These are phyloP conservation scores for Trichoderma lentiforme DNA, from an alignment of 2,329 filamentous ascomycete species.

Conservation along the genomic window DNA sequence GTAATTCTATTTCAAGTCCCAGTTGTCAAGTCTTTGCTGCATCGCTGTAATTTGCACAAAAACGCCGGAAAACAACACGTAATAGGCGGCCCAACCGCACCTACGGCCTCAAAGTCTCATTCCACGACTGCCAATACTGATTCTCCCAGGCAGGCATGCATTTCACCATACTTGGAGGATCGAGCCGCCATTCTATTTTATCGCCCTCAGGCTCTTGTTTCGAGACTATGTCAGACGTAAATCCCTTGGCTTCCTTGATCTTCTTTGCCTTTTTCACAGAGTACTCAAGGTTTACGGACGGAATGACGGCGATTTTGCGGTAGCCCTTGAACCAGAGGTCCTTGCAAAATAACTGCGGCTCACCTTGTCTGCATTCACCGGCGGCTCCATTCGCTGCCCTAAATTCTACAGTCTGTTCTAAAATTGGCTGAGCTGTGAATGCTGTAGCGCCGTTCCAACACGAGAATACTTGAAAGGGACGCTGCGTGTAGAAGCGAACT, in stretches of 20 bases:
- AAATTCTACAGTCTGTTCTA: slow-evolving; percentile 43
- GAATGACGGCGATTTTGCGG: slow-evolving; percentile 53
- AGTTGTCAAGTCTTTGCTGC: neutral
- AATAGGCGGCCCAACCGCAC: neutral
- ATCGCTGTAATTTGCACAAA: neutral
- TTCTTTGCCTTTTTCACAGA: slow-evolving; percentile 40
- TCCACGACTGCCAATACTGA: slow-evolving; percentile 43
- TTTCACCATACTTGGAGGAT: slow-evolving; percentile 45
- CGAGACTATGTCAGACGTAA: slow-evolving; percentile 36
- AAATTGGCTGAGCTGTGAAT: slow-evolving; percentile 46
- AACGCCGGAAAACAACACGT: neutral
- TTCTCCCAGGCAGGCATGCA: slow-evolving; percentile 43
- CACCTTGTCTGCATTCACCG: slow-evolving; percentile 52
- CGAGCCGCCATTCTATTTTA: slow-evolving; percentile 40
- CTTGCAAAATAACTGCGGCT: slow-evolving; percentile 55
- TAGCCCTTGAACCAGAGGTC: slow-evolving; percentile 51
- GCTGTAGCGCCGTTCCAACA: slow-evolving; percentile 59
- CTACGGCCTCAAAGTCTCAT: slow-evolving; percentile 14
- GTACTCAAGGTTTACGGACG: slow-evolving; percentile 54
- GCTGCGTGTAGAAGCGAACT: slow-evolving; percentile 31
- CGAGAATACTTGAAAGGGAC: slow-evolving; percentile 57
- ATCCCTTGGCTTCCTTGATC: slow-evolving; percentile 51
- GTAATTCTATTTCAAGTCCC: neutral
- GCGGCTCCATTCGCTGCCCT: neutral
- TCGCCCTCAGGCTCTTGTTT: slow-evolving; percentile 27